These are phyloP conservation scores for Lichtheimia corymbifera DNA, from an alignment of 371 early-diverging fungal species.

Conservation along the genomic window DNA sequence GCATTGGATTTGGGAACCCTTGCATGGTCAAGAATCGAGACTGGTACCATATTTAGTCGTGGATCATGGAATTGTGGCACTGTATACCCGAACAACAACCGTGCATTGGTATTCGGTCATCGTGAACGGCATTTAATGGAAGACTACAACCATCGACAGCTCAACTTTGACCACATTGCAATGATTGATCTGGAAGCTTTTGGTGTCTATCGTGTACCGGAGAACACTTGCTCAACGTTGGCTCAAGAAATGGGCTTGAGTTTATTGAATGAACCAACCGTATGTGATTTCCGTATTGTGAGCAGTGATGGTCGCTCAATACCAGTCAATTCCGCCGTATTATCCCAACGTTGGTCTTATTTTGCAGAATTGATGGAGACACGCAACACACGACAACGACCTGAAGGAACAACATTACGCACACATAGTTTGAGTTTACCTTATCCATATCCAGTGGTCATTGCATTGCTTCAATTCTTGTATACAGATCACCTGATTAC, in stretches of 20 bases:
- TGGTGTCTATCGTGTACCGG: conserved; percentile 55
- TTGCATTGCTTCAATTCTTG: conserved; percentile 58
- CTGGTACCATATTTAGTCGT: conserved; percentile 59
- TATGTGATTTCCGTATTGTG: conserved; percentile 59
- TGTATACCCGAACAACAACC: conserved; percentile 58
- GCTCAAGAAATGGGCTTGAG: conserved; percentile 62
- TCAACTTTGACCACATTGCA: conserved; percentile 67
- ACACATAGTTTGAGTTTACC: conserved; percentile 37
- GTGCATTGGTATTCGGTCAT: conserved; percentile 75
- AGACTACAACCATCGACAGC: conserved; percentile 76
- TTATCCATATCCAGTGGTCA: conserved; percentile 54
- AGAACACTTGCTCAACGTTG: conserved; percentile 38
- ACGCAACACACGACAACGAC: not conserved
- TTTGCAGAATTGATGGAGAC: conserved; percentile 55
- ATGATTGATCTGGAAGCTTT: conserved; percentile 68
- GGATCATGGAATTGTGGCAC: conserved; percentile 80
- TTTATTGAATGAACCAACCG: conserved; percentile 59
- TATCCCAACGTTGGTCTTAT: conserved; percentile 67
- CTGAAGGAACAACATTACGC: conserved; percentile 5
- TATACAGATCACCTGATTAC: conserved; percentile 63
- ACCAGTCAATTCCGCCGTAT: conserved; percentile 64
- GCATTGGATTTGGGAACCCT: conserved; percentile 57
- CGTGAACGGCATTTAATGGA: conserved; percentile 64
- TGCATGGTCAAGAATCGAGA: conserved; percentile 67
- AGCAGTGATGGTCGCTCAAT: conserved; percentile 57